Evolutionary conservation across 768 basidiomycete species (phyloP), one percentile per base, ranked within the genome.

Genomic region (Phaeotremella fagi): DNA sequence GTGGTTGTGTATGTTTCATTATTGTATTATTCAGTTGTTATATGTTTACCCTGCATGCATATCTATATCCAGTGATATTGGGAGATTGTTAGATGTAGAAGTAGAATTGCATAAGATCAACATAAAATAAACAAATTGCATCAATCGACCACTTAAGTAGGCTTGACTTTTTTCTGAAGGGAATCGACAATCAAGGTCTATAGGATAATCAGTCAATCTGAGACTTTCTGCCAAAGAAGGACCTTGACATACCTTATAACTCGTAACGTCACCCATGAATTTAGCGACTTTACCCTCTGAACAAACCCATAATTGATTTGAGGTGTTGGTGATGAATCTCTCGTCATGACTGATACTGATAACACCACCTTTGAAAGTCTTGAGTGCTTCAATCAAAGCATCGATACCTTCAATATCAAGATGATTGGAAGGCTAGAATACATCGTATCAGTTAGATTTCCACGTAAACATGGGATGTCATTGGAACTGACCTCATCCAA

Each of bases 341-440:
- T 94, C 90, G 79, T 97, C 92, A 81, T 95, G 92, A 57, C 61
- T 60, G 48, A 61, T 63, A 12, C 46, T 53, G 58, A 94, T 91
- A 5, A 92, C 88, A 26, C 90, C 90, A 7, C 90, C 90, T 61
- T 89, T 90, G 87, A 86, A 92, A 11, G 77, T 53, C 50, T 73
- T 73, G 33, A 80, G 59, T 4, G 89, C 95, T 3, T 80, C 74
- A 85, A 97, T 95, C 48, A 98, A 78, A 1, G 91, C 95, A 68
- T 99, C 95, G 48, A 97, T 80, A 81, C 94, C 94, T 83, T 88
- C 70, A n/a, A 92, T 90, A 86, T 94, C 91, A 69, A 92, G 78
- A 76, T 94, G 92, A 79, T 94, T 94, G 64, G 90, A 90, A 51
- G 90, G 90, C 85, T 86, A 60, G 23, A 44, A 28, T n/a, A 12